Base-by-base conservation (phyloP, 2,329 filamentous ascomycete species). In the Arthroderma uncinatum region DNA sequence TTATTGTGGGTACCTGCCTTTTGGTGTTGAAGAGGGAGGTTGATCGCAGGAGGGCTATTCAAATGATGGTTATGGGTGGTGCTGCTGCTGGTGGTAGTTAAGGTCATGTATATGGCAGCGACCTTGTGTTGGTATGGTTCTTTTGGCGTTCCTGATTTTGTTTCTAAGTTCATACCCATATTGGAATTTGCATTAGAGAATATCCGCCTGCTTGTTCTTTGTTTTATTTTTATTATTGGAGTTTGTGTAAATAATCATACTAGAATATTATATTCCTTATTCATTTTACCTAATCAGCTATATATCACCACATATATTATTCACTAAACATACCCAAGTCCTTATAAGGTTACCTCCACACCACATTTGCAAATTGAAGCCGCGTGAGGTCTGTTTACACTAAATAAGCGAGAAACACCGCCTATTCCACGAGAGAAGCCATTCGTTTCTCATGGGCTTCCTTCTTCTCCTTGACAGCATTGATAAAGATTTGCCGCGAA, bases 21-120 rank as follows among this genome's bases (percentile, higher is more conserved):
- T 68, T 78, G 14, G 83, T 86, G 82, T 66, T 85, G 62, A 85
- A 85, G 76, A 81, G 79, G 68, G 83, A 85, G 73, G 71, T 83
- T 53, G 82, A 85, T 66, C 71, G 82, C 42, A 71, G 80, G 61
- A 73, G 80, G 58, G 65, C 73, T 59, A 68, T 78, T 53, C 80
- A 84, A 72, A 68, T 76, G 47, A 74, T 75, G 57, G 68, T 74
- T 7, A 21, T 63, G 42, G 12, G 19, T 28, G 59, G 53, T 6
- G 37, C 48, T 5, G 36, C 21, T 21, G 53, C 16, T 44, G 28
- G 28, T 30, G 28, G 28, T 30, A 30, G 28, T 7, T 30, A 30
- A 37, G 6, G 21, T 53, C 36, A 9, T 33, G 33, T 30, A 50
- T 30, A 23, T 12, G 8, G 14, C 5, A 5, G n/a, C 23, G 12